These are phyloP conservation scores for Diaporthe caulivora DNA, from an alignment of 2,329 filamentous ascomycete species.

Conservation along the genomic window DNA sequence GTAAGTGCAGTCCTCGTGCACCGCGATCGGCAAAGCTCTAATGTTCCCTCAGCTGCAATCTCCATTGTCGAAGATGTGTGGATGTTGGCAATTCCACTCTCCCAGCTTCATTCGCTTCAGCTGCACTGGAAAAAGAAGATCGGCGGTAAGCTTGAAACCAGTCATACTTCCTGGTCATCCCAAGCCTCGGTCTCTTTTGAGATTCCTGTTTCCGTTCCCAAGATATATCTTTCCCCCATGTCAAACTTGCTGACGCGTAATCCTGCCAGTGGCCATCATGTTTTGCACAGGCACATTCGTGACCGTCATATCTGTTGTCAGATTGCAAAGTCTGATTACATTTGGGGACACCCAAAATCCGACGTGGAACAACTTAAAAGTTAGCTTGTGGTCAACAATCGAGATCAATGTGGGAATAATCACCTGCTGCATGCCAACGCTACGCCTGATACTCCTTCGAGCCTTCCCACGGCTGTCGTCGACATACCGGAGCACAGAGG, in stretches of 20 bases:
- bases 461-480: slow-evolving; percentile 44
- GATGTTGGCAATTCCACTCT: slow-evolving; percentile 58
- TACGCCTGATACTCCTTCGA: slow-evolving; percentile 47
- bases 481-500: slow-evolving; percentile 30
- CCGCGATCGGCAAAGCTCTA: not conserved
- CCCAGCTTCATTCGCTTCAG: slow-evolving; percentile 54
- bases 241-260: not conserved
- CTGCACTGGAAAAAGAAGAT: slow-evolving; percentile 63
- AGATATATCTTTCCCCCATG: not conserved
- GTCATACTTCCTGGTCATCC: not conserved
- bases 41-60: slow-evolving; percentile 51
- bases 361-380: slow-evolving; percentile 47
- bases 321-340: slow-evolving; percentile 47
- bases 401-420: slow-evolving; percentile 52
- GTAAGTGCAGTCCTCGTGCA: not conserved
- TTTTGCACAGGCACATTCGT: slow-evolving; percentile 59
- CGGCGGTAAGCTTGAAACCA: slow-evolving; percentile 40
- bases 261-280: slow-evolving; percentile 50
- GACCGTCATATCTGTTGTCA: slow-evolving; percentile 50
- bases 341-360: slow-evolving; percentile 48
- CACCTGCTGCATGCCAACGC: slow-evolving; percentile 50
- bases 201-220: not conserved
- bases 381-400: slow-evolving; percentile 50
- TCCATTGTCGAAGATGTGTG: slow-evolving; percentile 57
- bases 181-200: not conserved